Evolutionary conservation across 2,329 filamentous ascomycete genomes (phyloP).

Genomic region (Apiospora pterosperma): DNA sequence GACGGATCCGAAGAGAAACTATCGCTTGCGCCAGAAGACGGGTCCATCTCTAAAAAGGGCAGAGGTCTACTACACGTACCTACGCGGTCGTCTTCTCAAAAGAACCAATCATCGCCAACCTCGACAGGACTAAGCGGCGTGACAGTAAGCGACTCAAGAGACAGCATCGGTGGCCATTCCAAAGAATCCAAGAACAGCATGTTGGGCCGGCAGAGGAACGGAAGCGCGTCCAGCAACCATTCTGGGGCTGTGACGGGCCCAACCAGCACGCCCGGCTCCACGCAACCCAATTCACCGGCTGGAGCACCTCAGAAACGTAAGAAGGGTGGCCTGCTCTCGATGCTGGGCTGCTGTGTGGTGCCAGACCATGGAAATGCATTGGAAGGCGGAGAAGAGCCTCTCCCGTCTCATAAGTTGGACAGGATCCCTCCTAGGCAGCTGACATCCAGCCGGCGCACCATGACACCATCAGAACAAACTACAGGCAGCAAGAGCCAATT

Average conservation of each 20-base stretch:
- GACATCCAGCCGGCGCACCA: slow-evolving; percentile 51
- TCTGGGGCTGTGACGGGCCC: slow-evolving; percentile 52
- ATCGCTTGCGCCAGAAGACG: slow-evolving; percentile 18
- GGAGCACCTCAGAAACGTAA: slow-evolving; percentile 44
- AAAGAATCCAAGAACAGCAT: slow-evolving; percentile 65
- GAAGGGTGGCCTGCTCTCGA: slow-evolving; percentile 54
- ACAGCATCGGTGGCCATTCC: slow-evolving; percentile 61
- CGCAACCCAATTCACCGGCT: slow-evolving; percentile 50
- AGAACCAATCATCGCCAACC: slow-evolving; percentile 56
- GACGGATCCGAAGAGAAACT: slow-evolving; percentile 22
- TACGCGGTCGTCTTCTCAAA: slow-evolving; percentile 60
- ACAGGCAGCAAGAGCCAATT: slow-evolving; percentile 37
- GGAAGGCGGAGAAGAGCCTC: slow-evolving; percentile 51
- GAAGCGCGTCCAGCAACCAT: slow-evolving; percentile 64
- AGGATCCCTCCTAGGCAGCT: slow-evolving; percentile 52
- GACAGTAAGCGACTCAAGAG: slow-evolving; percentile 55
- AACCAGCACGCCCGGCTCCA: slow-evolving; percentile 44
- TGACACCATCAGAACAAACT: slow-evolving; percentile 49
- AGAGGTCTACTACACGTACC: slow-evolving; percentile 55
- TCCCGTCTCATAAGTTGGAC: slow-evolving; percentile 53
- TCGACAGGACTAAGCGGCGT: slow-evolving; percentile 59
- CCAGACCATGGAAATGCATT: slow-evolving; percentile 56
- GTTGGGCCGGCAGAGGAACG: slow-evolving; percentile 59
- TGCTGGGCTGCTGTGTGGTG: slow-evolving; percentile 65
- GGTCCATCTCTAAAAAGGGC: slow-evolving; percentile 26